Evolutionary conservation across 2,329 filamentous ascomycete species (phyloP).

Genomic region (Claviceps fusiformis): DNA sequence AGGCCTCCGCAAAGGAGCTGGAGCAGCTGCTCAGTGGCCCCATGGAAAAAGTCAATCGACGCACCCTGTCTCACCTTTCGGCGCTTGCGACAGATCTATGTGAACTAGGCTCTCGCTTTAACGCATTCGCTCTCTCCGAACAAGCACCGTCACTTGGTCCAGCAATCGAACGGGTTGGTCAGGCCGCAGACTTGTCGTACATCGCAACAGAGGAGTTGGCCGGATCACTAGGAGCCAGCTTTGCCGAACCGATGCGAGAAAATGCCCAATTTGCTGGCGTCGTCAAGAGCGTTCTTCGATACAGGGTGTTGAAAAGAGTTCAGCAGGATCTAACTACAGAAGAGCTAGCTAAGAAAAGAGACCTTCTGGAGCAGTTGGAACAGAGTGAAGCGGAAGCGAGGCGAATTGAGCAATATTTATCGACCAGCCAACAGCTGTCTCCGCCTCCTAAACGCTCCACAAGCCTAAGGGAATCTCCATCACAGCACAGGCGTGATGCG

Average conservation of each 20-base stretch:
- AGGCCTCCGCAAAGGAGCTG: constrained; percentile 80
- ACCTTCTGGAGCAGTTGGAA: constrained; percentile 77
- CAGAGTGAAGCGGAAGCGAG: constrained; percentile 84
- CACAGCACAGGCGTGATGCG: constrained; percentile 39
- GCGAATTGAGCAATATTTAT: constrained; percentile 86
- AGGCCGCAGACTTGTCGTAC: constrained; percentile 91
- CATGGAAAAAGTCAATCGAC: constrained; percentile 92
- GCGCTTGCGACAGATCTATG: constrained; percentile 76
- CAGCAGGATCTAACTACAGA: constrained; percentile 97
- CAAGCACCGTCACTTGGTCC: constrained; percentile 76
- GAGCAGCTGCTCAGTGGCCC: constrained; percentile 79
- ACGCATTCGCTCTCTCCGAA: constrained; percentile 91
- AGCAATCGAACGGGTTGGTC: constrained; percentile 86
- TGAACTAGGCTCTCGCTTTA: constrained; percentile 89
- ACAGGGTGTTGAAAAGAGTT: constrained; percentile 82
- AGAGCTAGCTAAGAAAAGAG: constrained; percentile 76
- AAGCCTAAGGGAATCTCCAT: constrained; percentile 36
- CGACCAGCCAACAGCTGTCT: constrained; percentile 50
- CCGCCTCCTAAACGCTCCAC: constrained; percentile 54
- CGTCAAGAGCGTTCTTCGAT: constrained; percentile 75
- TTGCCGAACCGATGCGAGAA: constrained; percentile 95
- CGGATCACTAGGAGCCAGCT: constrained; percentile 74
- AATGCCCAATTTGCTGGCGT: constrained; percentile 95
- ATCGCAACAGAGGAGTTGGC: constrained; percentile 90
- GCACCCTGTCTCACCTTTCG: constrained; percentile 74